Base-by-base conservation (phyloP, 805 yeast species). In the Yarrowia hollandica region DNA sequence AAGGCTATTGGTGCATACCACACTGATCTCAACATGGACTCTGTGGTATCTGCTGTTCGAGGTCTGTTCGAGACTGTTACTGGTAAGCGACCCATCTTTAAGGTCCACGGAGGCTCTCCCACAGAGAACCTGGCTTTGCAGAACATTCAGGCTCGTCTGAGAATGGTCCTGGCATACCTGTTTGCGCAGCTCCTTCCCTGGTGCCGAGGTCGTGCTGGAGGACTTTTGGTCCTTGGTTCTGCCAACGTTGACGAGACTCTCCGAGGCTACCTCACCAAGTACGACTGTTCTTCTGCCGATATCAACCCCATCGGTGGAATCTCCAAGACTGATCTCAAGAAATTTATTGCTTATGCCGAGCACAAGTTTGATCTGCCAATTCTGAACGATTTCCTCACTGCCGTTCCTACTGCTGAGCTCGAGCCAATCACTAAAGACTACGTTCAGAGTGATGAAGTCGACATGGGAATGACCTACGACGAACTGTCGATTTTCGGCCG, bases 301-400 rank as follows among this genome's bases (percentile, higher is more conserved):
- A 82, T 94, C 62, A 94, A 94, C 69, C 99, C 99, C 23, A 95
- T 94, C 65, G 99, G 99, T n/a, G 96, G 97, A 31, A 89, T 94
- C 39, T 92, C 99, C 14, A 94, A 94, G 70, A 90, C 90, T 0
- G 99, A 95, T 69, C 76, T 94, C 69, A 90, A 89, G 69, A 77
- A 81, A 56, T 94, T 95, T 67, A 94, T 94, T 56, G 82, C 77
- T 2, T 94, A 90, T 81, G 90, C 97, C 0, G 78, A 82, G 28
- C 70, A 67, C 6, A 76, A 80, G 59, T 92, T 86, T 69, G 79
- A 87, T 0, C 69, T 92, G 68, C 96, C 97, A 4, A 79, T 94
- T 19, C 75, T 94, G 64, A 74, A 79, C 41, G 86, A 84, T 8
- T 94, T 95, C 70, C 76, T 94, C 46, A 83, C 81, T 65, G 99